Base-by-base conservation (phyloP, 331 rosid species). In the Phaseolus coccineus region DNA sequence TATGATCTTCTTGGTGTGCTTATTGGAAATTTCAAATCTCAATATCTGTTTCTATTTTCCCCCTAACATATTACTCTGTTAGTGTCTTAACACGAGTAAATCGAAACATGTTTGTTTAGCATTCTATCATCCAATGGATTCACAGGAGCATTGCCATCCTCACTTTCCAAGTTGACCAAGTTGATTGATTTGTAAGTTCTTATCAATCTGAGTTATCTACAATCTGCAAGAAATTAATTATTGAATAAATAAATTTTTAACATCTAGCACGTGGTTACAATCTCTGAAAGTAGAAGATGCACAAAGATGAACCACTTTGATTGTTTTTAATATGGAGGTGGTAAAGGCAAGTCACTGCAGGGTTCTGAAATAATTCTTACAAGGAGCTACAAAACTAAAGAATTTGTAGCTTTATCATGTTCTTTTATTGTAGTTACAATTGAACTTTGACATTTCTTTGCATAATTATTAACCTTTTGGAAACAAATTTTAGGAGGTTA, bases 171-270 rank as follows among this genome's bases (percentile, higher is more conserved):
- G 89, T 80, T 92, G 87, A 91, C 78, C 57, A 87, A 94, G 74
- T 88, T 94, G 88, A 83, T 53, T 86, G 98, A 94, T 87, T 64
- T 94, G 98, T 94, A 81, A 86, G 97, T 74, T 73, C 51, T 61
- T 56, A 35, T 61, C 61, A 59, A 50, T 35, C 3, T 27, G 19
- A 52, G 47, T 75, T 27, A 31, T 80, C 67, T 55, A 40, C 19
- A 58, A 35, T 50, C 28, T 8, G 2, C 30, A 16, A 64, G 46
- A 50, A 69, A 25, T 78, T 40, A 73, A 59, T 6, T 52, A 1
- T 52, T 35, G 48, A 69, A 56, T 69, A 37, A 70, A 70, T 30
- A 52, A 71, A 46, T 2, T 35, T 51, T 40, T 27, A 50, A 52
- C 30, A 80, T 83, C 59, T 52, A 37, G 71, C 77, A 52, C 55